phyloP scores from a whole-genome alignment of 2,329 filamentous ascomycete species.

The Colletotrichum liaoningense region DNA sequence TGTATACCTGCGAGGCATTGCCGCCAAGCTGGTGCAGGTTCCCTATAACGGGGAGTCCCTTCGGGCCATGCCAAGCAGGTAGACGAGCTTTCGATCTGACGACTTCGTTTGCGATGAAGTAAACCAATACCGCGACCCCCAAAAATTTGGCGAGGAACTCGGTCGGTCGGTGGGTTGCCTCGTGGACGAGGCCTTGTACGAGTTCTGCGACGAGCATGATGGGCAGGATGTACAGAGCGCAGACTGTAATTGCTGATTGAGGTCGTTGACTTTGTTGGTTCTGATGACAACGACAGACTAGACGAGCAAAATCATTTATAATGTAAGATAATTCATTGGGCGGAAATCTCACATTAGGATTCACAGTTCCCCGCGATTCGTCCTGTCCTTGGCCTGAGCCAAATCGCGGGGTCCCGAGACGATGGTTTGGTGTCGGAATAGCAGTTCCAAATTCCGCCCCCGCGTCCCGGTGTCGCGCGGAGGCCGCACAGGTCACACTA shows the following conservation, averaged over 20 bases:
- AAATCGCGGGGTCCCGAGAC: neutral
- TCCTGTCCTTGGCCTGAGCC: neutral
- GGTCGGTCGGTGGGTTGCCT: conserved; percentile 38
- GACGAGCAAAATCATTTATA: neutral
- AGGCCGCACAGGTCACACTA: neutral
- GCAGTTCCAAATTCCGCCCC: neutral
- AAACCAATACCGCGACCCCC: conserved; percentile 48
- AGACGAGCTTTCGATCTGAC: conserved; percentile 57
- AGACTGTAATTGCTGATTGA: neutral
- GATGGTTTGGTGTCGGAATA: neutral
- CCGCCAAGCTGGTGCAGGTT: conserved; percentile 65
- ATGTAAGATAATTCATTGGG: neutral
- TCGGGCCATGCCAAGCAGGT: conserved; percentile 58
- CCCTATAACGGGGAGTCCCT: conserved; percentile 64
- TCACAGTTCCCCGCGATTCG: neutral
- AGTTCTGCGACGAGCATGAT: conserved; percentile 43
- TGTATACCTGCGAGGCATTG: conserved; percentile 51
- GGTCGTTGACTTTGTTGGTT: neutral
- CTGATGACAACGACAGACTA: neutral
- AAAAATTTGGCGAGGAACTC: conserved; percentile 25
- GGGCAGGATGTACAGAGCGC: neutral
- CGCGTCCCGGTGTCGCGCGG: neutral
- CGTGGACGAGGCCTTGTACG: conserved; percentile 34
- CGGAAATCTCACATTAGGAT: neutral
- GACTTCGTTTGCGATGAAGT: conserved; percentile 61